phyloP scores from a whole-genome alignment of 2,329 filamentous ascomycete genomes.

The Clarireedia paspali region DNA sequence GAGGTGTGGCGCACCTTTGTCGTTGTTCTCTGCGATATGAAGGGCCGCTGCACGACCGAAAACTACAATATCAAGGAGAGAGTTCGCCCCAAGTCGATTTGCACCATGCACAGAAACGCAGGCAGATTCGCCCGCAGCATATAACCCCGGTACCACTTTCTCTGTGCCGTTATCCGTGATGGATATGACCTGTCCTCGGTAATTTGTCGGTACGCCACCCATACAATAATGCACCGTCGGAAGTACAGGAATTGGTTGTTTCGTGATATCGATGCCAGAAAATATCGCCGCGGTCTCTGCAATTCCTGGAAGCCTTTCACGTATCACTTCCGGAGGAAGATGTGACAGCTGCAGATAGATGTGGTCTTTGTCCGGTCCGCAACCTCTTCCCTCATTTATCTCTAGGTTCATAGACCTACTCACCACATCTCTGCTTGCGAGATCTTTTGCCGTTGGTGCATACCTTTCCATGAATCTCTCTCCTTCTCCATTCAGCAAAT shows the following conservation, averaged over 20 bases:
- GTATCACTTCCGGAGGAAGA: conserved; percentile 82
- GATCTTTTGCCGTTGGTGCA: conserved; percentile 94
- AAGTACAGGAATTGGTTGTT: conserved; percentile 93
- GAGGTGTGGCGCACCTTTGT: conserved; percentile 71
- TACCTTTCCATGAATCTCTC: conserved; percentile 99
- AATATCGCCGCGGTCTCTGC: conserved; percentile 98
- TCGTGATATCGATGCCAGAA: conserved; percentile 90
- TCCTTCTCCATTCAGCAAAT: conserved; percentile 94
- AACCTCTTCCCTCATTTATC: conserved; percentile 94
- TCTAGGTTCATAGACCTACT: conserved; percentile 98
- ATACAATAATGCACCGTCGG: conserved; percentile 99
- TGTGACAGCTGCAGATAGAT: conserved; percentile 98
- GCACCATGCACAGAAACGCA: conserved; percentile 98
- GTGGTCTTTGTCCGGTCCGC: conserved; percentile 95
- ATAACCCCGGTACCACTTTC: conserved; percentile 88
- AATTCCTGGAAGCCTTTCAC: conserved; percentile 95
- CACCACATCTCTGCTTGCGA: conserved; percentile 92
- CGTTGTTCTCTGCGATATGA: conserved; percentile 94
- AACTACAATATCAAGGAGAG: conserved; percentile 91
- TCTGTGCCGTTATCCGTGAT: conserved; percentile 81
- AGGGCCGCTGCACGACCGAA: conserved; percentile 89
- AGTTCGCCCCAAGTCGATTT: conserved; percentile 97
- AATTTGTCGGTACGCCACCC: conserved; percentile 97
- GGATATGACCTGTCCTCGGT: conserved; percentile 92
- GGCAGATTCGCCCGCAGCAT: conserved; percentile 93